Base-by-base conservation (phyloP, 2,329 filamentous ascomycete species). In the Alternaria incomplexa region DNA sequence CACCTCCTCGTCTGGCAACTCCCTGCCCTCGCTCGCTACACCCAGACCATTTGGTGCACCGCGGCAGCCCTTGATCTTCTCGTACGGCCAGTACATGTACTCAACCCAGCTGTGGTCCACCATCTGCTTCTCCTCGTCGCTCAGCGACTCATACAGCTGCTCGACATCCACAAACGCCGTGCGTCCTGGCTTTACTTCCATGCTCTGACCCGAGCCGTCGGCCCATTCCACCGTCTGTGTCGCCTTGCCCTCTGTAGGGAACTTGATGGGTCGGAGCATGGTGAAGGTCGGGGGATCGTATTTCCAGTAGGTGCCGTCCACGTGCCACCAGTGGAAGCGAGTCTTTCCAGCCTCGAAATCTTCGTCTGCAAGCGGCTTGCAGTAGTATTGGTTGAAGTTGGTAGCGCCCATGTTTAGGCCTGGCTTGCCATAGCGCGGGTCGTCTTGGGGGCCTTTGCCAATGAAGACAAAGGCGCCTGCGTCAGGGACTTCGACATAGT, bases 141-240 rank as follows among this genome's bases (percentile, higher is more conserved):
- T 55, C n/a, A 55, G 26, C 43, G 54, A 54, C 7, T 59, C 43
- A 47, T 48, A 59, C 50, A 55, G 45, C 10, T 55, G 28, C 22
- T 59, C 57, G 12, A 53, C 48, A 15, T 46, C 26, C 15, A 59
- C 48, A 28, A 54, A 54, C 26, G 56, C 56, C 6, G 48, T 46
- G 12, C 48, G 56, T 9, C 56, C 48, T 46, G 40, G 56, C 48
- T 51, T 46, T 2, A 54, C 56, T 20, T 54, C 48, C 26, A 59
- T 54, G 25, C 32, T 59, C 15, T 20, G 26, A 22, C 43, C 48
- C 5, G 26, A 54, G 40, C 25, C 22, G 22, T 59, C 40, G 32
- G 48, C 56, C 56, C 56, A 59, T 26, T 54, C 48, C 15, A 54
- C 56, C 9, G 40, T 59, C 11, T 59, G 56, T n/a, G 48, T 54